A percentile compares a stretch with the other conserved stretches of the same genome.
phyloP scores from a whole-genome alignment of 2,329 filamentous ascomycete species.

The Ophiocordyceps australis region DNA sequence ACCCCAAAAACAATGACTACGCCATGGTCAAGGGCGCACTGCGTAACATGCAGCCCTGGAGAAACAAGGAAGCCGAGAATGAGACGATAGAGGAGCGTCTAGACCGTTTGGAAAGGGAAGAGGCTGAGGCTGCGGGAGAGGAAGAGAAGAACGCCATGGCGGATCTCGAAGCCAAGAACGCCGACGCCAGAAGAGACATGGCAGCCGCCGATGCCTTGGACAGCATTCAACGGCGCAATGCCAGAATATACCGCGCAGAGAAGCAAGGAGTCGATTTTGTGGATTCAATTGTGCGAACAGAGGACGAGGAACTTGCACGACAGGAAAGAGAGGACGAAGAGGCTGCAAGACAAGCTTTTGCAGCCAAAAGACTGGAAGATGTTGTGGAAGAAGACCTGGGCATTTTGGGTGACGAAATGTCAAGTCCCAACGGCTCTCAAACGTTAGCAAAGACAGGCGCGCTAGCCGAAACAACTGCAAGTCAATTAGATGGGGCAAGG shows the following conservation, averaged over 20 bases:
- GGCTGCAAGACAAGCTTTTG: conserved; percentile 62
- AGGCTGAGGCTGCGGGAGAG: conserved; percentile 40
- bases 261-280: conserved; percentile 46
- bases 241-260: conserved; percentile 60
- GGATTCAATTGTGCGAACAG: conserved; percentile 31
- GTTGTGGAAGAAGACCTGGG: conserved; percentile 20
- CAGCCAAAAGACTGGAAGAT: conserved; percentile 35
- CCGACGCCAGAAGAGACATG: conserved; percentile 91
- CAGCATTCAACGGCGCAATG: conserved; percentile 84
- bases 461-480: too few species aligned
- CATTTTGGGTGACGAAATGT: not conserved
- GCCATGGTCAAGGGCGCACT: conserved; percentile 64
- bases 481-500: too few species aligned
- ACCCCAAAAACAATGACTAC: conserved; percentile 92
- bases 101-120: conserved; percentile 66
- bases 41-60: conserved; percentile 87
- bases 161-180: conserved; percentile 82
- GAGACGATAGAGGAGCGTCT: conserved; percentile 81
- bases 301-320: conserved; percentile 40
- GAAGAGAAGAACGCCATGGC: conserved; percentile 84
- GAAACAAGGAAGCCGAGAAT: conserved; percentile 38
- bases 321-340: conserved; percentile 74
- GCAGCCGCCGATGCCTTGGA: conserved; percentile 89
- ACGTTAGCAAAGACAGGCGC: too few species aligned
- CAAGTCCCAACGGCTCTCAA: too few species aligned